These are phyloP conservation scores for Comarum palustre DNA, from an alignment of 306 rosid species.

Conservation along the genomic window DNA sequence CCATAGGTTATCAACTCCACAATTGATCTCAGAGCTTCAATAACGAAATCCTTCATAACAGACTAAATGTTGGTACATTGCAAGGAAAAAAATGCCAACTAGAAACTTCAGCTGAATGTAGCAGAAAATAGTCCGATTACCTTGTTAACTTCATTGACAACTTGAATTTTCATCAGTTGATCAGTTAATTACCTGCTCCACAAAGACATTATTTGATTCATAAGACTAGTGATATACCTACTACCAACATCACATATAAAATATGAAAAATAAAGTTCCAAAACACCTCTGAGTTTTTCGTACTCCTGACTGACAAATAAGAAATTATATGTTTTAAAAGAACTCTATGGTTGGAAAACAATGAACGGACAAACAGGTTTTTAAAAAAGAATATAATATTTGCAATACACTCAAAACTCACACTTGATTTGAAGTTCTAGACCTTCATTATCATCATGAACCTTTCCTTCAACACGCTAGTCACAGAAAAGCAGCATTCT, in stretches of 20 bases:
- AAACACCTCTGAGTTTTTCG: background rate
- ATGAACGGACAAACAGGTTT: background rate
- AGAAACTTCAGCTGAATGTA: slow-evolving; percentile 19
- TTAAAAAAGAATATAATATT: background rate
- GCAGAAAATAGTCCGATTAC: slow-evolving; percentile 33
- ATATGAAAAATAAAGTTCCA: background rate
- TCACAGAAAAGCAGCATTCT: background rate
- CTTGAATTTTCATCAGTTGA: slow-evolving; percentile 64
- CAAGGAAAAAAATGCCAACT: slow-evolving; percentile 2
- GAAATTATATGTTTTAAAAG: background rate
- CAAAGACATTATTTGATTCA: background rate
- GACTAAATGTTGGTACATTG: slow-evolving; percentile 26
- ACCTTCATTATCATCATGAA: background rate
- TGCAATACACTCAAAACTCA: background rate
- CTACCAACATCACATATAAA: too few species aligned
- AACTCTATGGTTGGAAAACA: background rate
- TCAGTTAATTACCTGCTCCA: slow-evolving; percentile 69
- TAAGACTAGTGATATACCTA: background rate
- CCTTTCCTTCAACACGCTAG: background rate
- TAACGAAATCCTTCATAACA: slow-evolving; percentile 64
- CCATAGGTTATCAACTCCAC: slow-evolving; percentile 92
- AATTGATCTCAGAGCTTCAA: slow-evolving; percentile 89
- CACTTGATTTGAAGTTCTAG: background rate
- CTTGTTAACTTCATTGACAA: slow-evolving; percentile 84
- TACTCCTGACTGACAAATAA: background rate